Evolutionary conservation across 768 basidiomycete species (phyloP).

Genomic region (Lactifluus piperatus): DNA sequence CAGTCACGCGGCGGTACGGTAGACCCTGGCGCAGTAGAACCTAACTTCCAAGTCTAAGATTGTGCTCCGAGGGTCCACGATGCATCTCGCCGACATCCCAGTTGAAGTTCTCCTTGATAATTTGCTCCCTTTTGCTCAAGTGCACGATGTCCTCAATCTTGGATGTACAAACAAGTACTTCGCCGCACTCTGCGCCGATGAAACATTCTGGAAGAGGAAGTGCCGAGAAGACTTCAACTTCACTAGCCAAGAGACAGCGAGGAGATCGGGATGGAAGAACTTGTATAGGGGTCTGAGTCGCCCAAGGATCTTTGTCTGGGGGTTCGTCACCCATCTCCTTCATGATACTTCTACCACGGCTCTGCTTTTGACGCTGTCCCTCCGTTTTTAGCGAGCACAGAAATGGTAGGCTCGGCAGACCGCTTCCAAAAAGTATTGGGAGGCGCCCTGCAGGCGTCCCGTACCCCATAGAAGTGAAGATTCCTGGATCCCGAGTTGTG

Average conservation of each 20-base stretch:
- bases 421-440: slow-evolving; percentile 28
- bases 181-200: slow-evolving; percentile 51
- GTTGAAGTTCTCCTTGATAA: slow-evolving; percentile 74
- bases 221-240: slow-evolving; percentile 55
- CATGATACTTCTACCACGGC: too few species aligned
- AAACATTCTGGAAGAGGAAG: slow-evolving; percentile 76
- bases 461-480: slow-evolving; percentile 52
- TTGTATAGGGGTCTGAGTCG: slow-evolving; percentile 64
- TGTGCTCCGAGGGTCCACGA: too few species aligned
- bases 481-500: slow-evolving; percentile 59
- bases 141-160: slow-evolving; percentile 49
- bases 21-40: background rate
- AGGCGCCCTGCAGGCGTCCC: slow-evolving; percentile 37
- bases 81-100: too few species aligned
- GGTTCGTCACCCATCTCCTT: slow-evolving; percentile 35
- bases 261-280: slow-evolving; percentile 70
- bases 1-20: too few species aligned
- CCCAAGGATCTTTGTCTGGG: slow-evolving; percentile 47
- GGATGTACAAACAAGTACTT: slow-evolving; percentile 59
- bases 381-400: slow-evolving; percentile 41
- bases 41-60: too few species aligned
- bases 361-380: background rate
- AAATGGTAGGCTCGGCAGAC: too few species aligned
- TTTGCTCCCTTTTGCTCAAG: slow-evolving; percentile 47
- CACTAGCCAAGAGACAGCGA: slow-evolving; percentile 59